Percentiles rank a stretch among this genome's conserved stretches.
Evolutionary conservation across 768 basidiomycete genomes (phyloP).

Genomic region (Lactifluus volemus): DNA sequence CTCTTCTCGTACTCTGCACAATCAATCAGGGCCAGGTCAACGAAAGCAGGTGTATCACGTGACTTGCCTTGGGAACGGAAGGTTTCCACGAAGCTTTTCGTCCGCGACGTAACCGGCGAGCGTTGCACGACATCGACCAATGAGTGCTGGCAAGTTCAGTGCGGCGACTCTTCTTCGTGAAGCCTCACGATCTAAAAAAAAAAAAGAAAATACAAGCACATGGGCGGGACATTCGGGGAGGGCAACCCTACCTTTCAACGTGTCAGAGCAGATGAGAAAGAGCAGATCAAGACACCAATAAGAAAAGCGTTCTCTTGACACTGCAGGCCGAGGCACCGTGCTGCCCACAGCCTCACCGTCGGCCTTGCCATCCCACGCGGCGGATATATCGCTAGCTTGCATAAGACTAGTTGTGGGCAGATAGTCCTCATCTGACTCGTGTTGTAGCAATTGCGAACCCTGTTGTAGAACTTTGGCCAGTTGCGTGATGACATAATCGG

Average conservation of each 20-base stretch:
- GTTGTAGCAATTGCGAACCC: constrained; percentile 48
- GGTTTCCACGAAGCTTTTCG: constrained; percentile 69
- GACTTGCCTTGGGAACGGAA: constrained; percentile 78
- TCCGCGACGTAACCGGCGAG: constrained; percentile 77
- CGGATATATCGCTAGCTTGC: constrained; percentile 11
- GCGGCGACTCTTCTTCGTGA: constrained; percentile 62
- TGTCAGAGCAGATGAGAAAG: constrained; percentile 69
- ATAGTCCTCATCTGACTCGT: constrained; percentile 16
- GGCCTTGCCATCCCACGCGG: not conserved
- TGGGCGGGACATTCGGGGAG: not conserved
- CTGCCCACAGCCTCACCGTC: constrained; percentile 24
- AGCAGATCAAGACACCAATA: constrained; percentile 91
- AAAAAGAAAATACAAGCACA: not conserved
- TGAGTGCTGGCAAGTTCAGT: constrained; percentile 58
- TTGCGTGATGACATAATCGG: constrained; percentile 59
- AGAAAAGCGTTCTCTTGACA: constrained; percentile 77
- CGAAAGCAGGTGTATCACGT: not conserved
- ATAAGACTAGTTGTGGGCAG: constrained; percentile 14
- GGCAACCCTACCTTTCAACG: constrained; percentile 42
- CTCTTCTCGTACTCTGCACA: constrained; percentile 71
- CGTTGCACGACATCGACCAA: constrained; percentile 65
- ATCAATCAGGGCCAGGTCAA: not conserved
- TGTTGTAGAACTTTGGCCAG: constrained; percentile 64
- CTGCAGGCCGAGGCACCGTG: constrained; percentile 45
- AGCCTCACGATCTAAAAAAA: constrained; percentile 45